A percentile compares a stretch with the other conserved stretches of the same genome.
Evolutionary conservation across 305 asterid genomes (phyloP).

Genomic region (Fraxinus xanthoxyloides): DNA sequence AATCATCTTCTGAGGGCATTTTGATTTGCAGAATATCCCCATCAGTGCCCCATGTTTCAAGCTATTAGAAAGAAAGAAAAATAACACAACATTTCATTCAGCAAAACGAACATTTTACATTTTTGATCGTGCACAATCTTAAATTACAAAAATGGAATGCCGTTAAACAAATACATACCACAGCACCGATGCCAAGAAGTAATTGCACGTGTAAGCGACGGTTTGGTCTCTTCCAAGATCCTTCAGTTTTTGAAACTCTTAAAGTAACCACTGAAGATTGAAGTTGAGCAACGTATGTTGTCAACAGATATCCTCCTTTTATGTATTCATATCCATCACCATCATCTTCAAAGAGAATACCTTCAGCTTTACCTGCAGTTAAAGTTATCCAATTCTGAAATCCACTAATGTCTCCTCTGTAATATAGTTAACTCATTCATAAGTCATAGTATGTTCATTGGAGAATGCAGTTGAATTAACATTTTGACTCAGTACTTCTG

Average conservation of each 20-base stretch:
- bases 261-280: conserved; percentile 66
- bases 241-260: conserved; percentile 71
- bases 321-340: conserved; percentile 91
- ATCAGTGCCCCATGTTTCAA: conserved; percentile 78
- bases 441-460: background rate
- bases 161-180: conserved; percentile 46
- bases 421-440: background rate
- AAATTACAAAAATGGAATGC: conserved; percentile 10
- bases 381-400: conserved; percentile 12
- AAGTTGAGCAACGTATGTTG: conserved; percentile 78
- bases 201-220: conserved; percentile 75
- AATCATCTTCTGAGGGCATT: conserved; percentile 68
- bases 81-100: conserved; percentile 10
- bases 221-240: conserved; percentile 76
- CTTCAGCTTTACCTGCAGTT: conserved; percentile 90
- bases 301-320: conserved; percentile 65
- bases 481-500: background rate
- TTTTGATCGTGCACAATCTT: background rate
- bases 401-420: background rate
- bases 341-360: conserved; percentile 77
- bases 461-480: background rate
- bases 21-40: conserved; percentile 68
- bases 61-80: conserved; percentile 34
- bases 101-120: background rate
- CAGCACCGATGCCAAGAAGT: conserved; percentile 73